Percentiles rank a stretch among this genome's conserved stretches.
phyloP scores from a whole-genome alignment of 352 stramenopile genomes.

The Phytophthora ohioensis region DNA sequence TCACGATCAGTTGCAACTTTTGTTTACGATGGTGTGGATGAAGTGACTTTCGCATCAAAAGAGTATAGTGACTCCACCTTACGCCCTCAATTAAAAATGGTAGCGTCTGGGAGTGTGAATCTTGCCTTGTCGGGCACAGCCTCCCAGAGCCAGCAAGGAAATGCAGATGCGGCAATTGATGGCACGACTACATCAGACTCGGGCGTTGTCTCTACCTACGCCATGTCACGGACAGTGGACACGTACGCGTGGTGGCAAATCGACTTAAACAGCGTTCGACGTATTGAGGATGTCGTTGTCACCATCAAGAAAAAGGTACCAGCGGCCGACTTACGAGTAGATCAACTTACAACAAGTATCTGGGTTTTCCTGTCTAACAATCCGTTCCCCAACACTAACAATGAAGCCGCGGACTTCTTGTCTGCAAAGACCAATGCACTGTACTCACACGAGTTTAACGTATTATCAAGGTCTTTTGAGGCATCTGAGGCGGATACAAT shows the following conservation, averaged over 20 bases:
- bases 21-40: slow-evolving; percentile 58
- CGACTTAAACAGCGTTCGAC: slow-evolving; percentile 39
- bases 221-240: slow-evolving; percentile 54
- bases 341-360: slow-evolving; percentile 46
- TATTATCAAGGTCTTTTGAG: slow-evolving; percentile 54
- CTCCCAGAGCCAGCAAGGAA: slow-evolving; percentile 61
- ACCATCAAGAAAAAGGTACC: slow-evolving; percentile 55
- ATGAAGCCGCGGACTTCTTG: slow-evolving; percentile 46
- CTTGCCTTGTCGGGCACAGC: slow-evolving; percentile 41
- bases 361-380: slow-evolving; percentile 62
- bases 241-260: slow-evolving; percentile 75
- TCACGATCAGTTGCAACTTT: slow-evolving; percentile 51
- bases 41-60: slow-evolving; percentile 67
- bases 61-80: slow-evolving; percentile 47
- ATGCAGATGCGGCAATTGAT: slow-evolving; percentile 61
- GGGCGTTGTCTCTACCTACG: slow-evolving; percentile 54
- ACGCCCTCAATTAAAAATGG: slow-evolving; percentile 53
- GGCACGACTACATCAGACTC: slow-evolving; percentile 44
- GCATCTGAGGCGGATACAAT: slow-evolving; percentile 53
- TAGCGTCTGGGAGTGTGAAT: slow-evolving; percentile 65
- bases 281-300: slow-evolving; percentile 65
- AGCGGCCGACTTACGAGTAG: slow-evolving; percentile 33
- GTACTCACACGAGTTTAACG: slow-evolving; percentile 46
- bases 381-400: slow-evolving; percentile 44
- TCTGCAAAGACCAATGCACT: slow-evolving; percentile 30